Base-by-base conservation (phyloP, 1,284 basidiomycete species). In the Malassezia caprae region DNA sequence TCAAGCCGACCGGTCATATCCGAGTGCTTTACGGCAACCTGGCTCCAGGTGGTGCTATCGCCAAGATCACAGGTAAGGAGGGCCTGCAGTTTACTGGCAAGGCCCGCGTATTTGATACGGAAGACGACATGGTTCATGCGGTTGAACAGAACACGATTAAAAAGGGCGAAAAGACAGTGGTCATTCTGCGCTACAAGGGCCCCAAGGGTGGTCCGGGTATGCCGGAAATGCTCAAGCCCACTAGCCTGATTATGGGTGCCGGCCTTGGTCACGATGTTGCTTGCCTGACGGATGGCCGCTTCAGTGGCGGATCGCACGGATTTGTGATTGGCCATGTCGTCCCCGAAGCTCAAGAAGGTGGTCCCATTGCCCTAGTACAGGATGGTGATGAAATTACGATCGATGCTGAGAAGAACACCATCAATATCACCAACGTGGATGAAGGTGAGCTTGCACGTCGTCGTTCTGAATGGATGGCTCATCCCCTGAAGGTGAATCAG, bases 311-410 rank as follows among this genome's bases (percentile, higher is more conserved):
- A 13, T 65, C 67, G 30, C 72, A 73, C 55, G 68, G 70, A 13
- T 93, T 93, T 78, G 85, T 85, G 66, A 86, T 91, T 54, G 89
- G 90, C 3, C 90, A 94, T 69, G 87, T 94, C 63, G 88, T 89
- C 1, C 93, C 93, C 21, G 88, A 90, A 75, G 88, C 88, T 6
- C 86, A 87, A 68, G 83, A 84, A 27, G 90, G 90, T 34, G 90
- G 90, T 1, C 88, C 89, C 6, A 93, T 94, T 69, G 90, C 86
- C 10, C 81, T 94, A 21, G 85, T 94, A 5, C 76, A 82, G 60
- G 89, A 93, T 68, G 90, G 90, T 1, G 90, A 94, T 74, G 77
- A 82, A 52, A 88, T 90, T 66, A 82, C 83, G 35, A 85, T 90
- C 56, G 86, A 90, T 69, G 65, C 69, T 11, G 82, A 87, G 46